A percentile compares a stretch with the other conserved stretches of the same genome.
These are phyloP conservation scores for Fraxinus greggii DNA, from an alignment of 305 asterid species.

Conservation along the genomic window DNA sequence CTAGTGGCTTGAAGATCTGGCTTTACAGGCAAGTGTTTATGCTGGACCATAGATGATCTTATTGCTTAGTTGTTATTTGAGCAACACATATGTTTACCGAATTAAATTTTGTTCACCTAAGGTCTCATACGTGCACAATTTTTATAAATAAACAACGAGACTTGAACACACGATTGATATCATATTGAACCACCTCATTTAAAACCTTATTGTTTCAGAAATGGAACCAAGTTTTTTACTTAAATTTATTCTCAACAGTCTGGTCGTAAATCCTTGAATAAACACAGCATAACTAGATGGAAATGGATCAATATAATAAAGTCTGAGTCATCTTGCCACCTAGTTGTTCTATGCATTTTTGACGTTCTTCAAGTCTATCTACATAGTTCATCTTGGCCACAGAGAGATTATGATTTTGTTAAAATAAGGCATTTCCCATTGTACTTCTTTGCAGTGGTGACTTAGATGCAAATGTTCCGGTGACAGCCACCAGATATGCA, in stretches of 20 bases:
- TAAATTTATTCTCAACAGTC: neutral
- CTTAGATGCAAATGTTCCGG: constrained; percentile 42
- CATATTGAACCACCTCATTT: neutral
- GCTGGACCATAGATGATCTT: neutral
- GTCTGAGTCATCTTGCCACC: neutral
- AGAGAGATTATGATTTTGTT: neutral
- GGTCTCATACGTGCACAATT: neutral
- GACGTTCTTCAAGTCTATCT: neutral
- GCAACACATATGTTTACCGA: neutral
- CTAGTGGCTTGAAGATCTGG: constrained; percentile 38
- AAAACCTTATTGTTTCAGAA: neutral
- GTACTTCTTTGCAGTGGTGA: constrained; percentile 33
- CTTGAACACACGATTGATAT: neutral
- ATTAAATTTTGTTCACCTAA: neutral
- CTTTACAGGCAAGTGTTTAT: constrained; percentile 33
- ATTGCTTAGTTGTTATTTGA: neutral
- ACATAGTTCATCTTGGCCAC: neutral
- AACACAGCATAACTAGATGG: neutral
- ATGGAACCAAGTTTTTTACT: neutral
- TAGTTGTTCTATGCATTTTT: neutral
- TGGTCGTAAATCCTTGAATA: neutral
- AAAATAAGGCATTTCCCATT: neutral
- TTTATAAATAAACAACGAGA: neutral
- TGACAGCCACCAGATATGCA: constrained; percentile 39
- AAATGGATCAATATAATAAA: no score